Conservation (phyloP, 306 rosid species). For the Lathyrus aphaca region DNA sequence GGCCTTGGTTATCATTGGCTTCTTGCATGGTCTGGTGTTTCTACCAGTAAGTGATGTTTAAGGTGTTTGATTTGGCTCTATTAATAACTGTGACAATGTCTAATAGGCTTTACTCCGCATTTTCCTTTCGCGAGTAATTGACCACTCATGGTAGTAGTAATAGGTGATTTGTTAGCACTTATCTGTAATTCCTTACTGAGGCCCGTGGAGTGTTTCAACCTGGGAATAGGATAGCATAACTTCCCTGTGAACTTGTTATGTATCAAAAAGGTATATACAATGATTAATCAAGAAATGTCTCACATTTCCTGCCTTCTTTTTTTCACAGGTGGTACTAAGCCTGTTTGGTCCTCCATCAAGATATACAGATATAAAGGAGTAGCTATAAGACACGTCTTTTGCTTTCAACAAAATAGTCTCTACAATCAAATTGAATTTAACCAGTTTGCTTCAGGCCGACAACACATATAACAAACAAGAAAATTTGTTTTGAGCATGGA, state of each 20-base stretch:
- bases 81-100: background rate
- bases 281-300: slow-evolving; percentile 22
- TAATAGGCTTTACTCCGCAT: slow-evolving; percentile 12
- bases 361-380: slow-evolving; percentile 41
- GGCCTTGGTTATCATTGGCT: slow-evolving; percentile 91
- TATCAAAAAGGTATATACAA: slow-evolving; percentile 5
- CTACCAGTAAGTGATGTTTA: slow-evolving; percentile 70
- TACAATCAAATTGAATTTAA: slow-evolving; percentile 34
- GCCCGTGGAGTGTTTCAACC: slow-evolving; percentile 28
- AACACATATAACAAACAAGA: slow-evolving; percentile 16
- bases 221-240: slow-evolving; percentile 12
- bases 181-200: background rate
- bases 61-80: slow-evolving; percentile 32
- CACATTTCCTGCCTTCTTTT: slow-evolving; percentile 25
- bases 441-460: slow-evolving; percentile 19
- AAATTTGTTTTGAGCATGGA: background rate
- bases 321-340: slow-evolving; percentile 76
- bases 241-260: slow-evolving; percentile 4
- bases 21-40: slow-evolving; percentile 94
- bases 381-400: slow-evolving; percentile 43
- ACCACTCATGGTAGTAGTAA: background rate
- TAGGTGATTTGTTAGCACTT: background rate
- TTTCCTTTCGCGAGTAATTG: slow-evolving; percentile 24
- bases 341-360: slow-evolving; percentile 79
- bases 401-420: slow-evolving; percentile 36